Evolutionary conservation across 108 stramenopile species (phyloP).

Genomic region (Nannochloropsis salina): DNA sequence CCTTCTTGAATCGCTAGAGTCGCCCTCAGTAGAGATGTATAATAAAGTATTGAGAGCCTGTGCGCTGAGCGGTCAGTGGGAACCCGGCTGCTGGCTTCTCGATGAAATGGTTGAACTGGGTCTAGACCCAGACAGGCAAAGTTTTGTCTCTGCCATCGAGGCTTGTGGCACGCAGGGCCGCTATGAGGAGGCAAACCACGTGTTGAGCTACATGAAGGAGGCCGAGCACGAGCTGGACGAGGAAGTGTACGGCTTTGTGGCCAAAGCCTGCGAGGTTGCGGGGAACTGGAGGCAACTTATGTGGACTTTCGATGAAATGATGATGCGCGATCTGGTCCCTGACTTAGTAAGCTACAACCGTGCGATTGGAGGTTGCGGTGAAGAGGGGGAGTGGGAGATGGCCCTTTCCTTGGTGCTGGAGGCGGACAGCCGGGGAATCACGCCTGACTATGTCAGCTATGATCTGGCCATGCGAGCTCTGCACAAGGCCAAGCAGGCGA

Average conservation of each 20-base stretch:
- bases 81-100: not conserved
- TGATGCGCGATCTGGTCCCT: not conserved
- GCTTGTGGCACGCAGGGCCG: not conserved
- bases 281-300: not conserved
- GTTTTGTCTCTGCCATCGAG: not conserved
- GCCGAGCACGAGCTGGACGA: not conserved
- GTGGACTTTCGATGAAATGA: not conserved
- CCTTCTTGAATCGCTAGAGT: not conserved
- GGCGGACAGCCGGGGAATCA: not conserved
- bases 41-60: not conserved
- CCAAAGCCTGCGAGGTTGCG: not conserved
- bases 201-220: constrained; percentile 9
- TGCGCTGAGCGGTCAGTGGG: not conserved
- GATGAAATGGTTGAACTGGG: constrained; percentile 19
- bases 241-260: constrained; percentile 3
- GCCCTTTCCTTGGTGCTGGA: not conserved
- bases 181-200: constrained; percentile 12
- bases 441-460: not conserved
- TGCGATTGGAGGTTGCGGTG: constrained; percentile 15
- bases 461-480: not conserved
- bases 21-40: not conserved
- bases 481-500: not conserved
- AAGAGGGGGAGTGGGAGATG: constrained; percentile 19
- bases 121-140: not conserved
- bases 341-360: not conserved